Evolutionary conservation across 805 yeast genomes (phyloP).

Genomic region (Starmerella vaccinii): DNA sequence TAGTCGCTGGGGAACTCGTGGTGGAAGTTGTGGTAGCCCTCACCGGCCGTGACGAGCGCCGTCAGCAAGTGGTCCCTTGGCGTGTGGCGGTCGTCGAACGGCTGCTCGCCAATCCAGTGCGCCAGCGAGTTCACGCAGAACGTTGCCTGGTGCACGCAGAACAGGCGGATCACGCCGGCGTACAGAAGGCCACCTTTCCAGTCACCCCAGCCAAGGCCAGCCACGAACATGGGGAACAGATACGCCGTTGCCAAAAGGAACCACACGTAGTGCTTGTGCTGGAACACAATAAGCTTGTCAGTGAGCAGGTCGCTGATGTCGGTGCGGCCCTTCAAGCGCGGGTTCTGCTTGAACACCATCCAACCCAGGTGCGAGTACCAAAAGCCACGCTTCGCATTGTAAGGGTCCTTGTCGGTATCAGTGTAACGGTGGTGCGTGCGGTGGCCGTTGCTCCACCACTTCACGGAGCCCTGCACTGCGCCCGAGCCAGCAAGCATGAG

Average conservation of each 20-base stretch:
- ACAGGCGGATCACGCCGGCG: conserved; percentile 66
- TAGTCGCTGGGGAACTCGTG: conserved; percentile 92
- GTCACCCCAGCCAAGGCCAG: conserved; percentile 64
- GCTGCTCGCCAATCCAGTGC: conserved; percentile 64
- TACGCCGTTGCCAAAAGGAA: conserved; percentile 45
- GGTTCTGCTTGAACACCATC: conserved; percentile 61
- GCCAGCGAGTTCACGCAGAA: conserved; percentile 74
- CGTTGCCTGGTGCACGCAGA: conserved; percentile 67
- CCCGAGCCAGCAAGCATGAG: conserved; percentile 59
- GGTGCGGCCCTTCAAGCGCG: conserved; percentile 53
- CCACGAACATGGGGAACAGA: conserved; percentile 53
- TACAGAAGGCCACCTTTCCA: conserved; percentile 65
- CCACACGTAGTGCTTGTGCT: conserved; percentile 57
- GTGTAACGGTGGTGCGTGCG: conserved; percentile 84
- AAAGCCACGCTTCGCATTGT: conserved; percentile 69
- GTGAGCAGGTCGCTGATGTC: conserved; percentile 56
- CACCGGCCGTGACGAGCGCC: conserved; percentile 69
- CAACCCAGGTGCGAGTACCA: conserved; percentile 82
- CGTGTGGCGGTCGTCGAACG: conserved; percentile 64
- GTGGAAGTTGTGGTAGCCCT: conserved; percentile 86
- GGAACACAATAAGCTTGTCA: conserved; percentile 50
- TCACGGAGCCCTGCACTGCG: conserved; percentile 64
- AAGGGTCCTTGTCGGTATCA: conserved; percentile 84
- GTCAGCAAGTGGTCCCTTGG: conserved; percentile 58
- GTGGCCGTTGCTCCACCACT: conserved; percentile 76